Evolutionary conservation across 805 yeast genomes (phyloP).

Genomic region (Candida hispaniensis): DNA sequence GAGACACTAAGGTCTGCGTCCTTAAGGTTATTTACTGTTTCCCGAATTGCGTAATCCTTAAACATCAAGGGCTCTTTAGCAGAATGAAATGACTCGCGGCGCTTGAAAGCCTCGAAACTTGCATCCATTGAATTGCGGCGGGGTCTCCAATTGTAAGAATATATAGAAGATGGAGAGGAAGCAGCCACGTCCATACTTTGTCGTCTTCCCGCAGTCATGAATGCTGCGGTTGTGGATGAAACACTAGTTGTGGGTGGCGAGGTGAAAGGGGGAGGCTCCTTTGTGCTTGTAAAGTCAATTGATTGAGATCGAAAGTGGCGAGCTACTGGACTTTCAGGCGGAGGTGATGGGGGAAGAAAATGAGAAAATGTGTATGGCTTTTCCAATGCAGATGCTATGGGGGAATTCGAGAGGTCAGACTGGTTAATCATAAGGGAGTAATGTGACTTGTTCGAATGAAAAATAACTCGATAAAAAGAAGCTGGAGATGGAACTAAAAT

Average conservation of each 20-base stretch:
- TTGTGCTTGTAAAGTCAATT: constrained; percentile 4
- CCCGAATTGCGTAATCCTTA: background rate
- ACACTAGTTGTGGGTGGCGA: constrained; percentile 9
- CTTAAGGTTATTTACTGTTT: constrained; percentile 1
- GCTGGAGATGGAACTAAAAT: no score
- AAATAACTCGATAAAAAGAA: no score
- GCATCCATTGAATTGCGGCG: constrained; percentile 13
- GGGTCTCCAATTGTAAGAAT: constrained; percentile 12
- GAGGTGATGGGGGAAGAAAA: constrained; percentile 13
- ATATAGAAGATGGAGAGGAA: constrained; percentile 13
- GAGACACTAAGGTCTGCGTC: constrained; percentile 6
- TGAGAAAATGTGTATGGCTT: no score
- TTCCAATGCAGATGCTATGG: no score
- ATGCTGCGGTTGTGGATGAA: constrained; percentile 11
- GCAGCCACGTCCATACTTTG: constrained; percentile 7
- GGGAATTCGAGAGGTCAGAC: no score
- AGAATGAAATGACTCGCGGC: constrained; percentile 1
- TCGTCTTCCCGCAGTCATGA: constrained; percentile 13
- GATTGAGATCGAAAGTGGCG: constrained; percentile 8
- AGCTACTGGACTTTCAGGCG: constrained; percentile 11
- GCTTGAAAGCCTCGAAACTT: constrained; percentile 14
- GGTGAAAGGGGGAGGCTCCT: constrained; percentile 4
- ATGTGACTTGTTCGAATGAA: no score
- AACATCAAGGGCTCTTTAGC: background rate
- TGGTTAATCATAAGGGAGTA: no score